These are phyloP conservation scores for Solanum acaule DNA, from an alignment of 257 asterid species.

Conservation along the genomic window DNA sequence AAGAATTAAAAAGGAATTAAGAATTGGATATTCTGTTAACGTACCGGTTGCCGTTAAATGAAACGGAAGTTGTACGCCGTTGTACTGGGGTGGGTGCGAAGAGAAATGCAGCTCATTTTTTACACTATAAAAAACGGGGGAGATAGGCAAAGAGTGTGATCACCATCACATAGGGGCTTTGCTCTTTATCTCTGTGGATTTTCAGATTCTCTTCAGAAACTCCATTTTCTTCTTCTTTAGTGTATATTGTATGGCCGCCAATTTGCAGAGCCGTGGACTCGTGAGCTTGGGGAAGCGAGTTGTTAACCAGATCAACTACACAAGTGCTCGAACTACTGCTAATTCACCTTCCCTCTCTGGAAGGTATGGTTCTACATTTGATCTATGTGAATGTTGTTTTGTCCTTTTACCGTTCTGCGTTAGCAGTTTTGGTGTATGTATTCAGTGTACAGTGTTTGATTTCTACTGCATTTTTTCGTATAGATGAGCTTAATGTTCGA, in stretches of 20 bases:
- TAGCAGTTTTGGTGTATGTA: neutral
- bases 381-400: neutral
- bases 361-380: constrained; percentile 2
- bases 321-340: constrained; percentile 1
- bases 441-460: neutral
- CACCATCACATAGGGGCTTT: neutral
- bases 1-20: neutral
- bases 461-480: neutral
- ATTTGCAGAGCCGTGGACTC: constrained; percentile 34
- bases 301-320: constrained; percentile 18
- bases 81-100: constrained; percentile 13
- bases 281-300: constrained; percentile 42
- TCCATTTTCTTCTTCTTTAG: neutral
- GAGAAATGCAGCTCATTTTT: neutral
- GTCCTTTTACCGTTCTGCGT: neutral
- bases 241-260: constrained; percentile 51
- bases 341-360: constrained; percentile 15
- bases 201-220: neutral
- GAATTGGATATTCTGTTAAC: constrained; percentile 11
- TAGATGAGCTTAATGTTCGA: neutral
- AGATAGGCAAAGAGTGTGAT: neutral
- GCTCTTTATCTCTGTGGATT: constrained; percentile 3
- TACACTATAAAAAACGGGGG: neutral
- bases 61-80: constrained; percentile 4
- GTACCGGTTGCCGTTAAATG: constrained; percentile 10